phyloP scores from a whole-genome alignment of 2,329 filamentous ascomycete species.

The Coniosporium tulheliwenetii region DNA sequence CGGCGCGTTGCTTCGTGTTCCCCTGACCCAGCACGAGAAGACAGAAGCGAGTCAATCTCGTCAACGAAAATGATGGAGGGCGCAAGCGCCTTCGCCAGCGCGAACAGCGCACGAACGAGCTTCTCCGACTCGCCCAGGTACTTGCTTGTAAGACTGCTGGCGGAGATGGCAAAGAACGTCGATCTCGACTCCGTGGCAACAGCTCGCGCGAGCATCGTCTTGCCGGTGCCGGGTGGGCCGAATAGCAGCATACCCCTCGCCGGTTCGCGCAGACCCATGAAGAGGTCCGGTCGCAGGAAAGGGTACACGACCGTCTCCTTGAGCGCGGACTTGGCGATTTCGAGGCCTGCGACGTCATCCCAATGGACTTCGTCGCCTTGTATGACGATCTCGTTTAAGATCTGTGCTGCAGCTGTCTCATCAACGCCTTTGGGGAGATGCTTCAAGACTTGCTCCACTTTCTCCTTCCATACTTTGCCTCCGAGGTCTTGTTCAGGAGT shows the following conservation, averaged over 20 bases:
- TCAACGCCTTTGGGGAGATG: constrained; percentile 73
- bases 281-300: constrained; percentile 85
- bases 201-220: constrained; percentile 91
- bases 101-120: constrained; percentile 80
- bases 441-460: constrained; percentile 52
- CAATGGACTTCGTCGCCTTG: constrained; percentile 90
- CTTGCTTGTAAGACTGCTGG: constrained; percentile 87
- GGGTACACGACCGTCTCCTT: constrained; percentile 96
- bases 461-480: constrained; percentile 42
- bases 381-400: constrained; percentile 90
- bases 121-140: constrained; percentile 96
- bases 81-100: constrained; percentile 72
- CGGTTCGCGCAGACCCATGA: constrained; percentile 88
- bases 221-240: constrained; percentile 92
- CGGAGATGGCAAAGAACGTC: constrained; percentile 94
- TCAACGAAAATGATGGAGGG: constrained; percentile 98
- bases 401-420: constrained; percentile 68
- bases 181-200: constrained; percentile 90
- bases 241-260: constrained; percentile 92
- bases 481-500: constrained; percentile 8
- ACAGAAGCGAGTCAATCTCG: constrained; percentile 89
- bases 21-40: constrained; percentile 63
- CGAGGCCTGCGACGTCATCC: constrained; percentile 82
- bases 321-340: constrained; percentile 77
- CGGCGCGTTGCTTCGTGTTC: constrained; percentile 87